Conservation (phyloP, 1,284 basidiomycete genomes). For the Trametes pubescens region DNA sequence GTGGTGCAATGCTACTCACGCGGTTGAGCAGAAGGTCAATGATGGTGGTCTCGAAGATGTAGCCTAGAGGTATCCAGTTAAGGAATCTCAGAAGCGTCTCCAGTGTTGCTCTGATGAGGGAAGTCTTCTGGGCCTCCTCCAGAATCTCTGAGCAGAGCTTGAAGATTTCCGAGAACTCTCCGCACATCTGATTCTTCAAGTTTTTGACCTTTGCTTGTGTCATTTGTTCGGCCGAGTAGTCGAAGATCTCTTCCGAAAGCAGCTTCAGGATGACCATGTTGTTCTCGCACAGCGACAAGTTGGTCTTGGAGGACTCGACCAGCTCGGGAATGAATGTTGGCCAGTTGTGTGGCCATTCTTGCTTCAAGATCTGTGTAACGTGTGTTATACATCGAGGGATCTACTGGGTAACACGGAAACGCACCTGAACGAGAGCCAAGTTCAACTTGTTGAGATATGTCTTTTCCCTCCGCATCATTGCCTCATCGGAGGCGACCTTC, state of each 20-base stretch:
- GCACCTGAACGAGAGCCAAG: conserved; percentile 91
- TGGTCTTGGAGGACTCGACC: conserved; percentile 96
- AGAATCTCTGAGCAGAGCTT: conserved; percentile 95
- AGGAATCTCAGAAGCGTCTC: conserved; percentile 97
- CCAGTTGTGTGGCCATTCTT: conserved; percentile 99
- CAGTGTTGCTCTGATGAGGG: conserved; percentile 93
- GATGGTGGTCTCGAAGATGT: conserved; percentile 98
- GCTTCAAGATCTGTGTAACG: conserved; percentile 91
- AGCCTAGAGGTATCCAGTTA: conserved; percentile 99
- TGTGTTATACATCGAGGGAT: conserved; percentile 7
- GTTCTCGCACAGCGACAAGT: conserved; percentile 97
- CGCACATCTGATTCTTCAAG: conserved; percentile 97
- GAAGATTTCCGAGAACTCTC: conserved; percentile 97
- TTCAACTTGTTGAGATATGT: conserved; percentile 98
- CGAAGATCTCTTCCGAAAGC: conserved; percentile 99
- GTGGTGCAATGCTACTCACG: conserved; percentile 56
- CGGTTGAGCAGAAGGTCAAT: conserved; percentile 94
- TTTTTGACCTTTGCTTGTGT: conserved; percentile 98
- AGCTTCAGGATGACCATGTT: conserved; percentile 99
- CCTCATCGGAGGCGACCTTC: conserved; percentile 91
- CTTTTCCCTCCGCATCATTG: conserved; percentile 89
- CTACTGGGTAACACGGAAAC: conserved; percentile 35
- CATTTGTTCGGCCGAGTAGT: conserved; percentile 99
- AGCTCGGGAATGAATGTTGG: conserved; percentile 98
- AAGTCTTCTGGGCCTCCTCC: conserved; percentile 97